phyloP scores from a whole-genome alignment of 768 basidiomycete species.

The Boletus sp. region DNA sequence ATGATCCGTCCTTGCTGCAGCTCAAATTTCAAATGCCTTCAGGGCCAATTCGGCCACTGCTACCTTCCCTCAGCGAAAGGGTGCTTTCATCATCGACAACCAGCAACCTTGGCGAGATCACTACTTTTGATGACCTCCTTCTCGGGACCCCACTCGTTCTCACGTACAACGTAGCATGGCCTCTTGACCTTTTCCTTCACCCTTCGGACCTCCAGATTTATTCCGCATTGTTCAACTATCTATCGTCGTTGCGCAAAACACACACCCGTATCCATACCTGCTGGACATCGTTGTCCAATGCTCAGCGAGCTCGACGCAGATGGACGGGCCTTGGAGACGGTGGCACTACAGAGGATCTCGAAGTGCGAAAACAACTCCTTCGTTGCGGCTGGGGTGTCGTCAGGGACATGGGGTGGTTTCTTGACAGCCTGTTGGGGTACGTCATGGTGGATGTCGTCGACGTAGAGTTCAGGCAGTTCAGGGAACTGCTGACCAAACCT shows the following conservation, averaged over 20 bases:
- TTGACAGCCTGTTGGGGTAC: constrained; percentile 80
- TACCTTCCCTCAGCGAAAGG: constrained; percentile 62
- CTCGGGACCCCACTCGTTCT: constrained; percentile 77
- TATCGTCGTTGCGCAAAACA: constrained; percentile 80
- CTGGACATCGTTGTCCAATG: constrained; percentile 84
- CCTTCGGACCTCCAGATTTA: constrained; percentile 73
- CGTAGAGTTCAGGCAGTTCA: constrained; percentile 73
- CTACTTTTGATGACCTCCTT: constrained; percentile 68
- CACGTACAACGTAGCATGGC: constrained; percentile 77
- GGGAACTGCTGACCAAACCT: constrained; percentile 47
- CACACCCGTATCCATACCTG: constrained; percentile 77
- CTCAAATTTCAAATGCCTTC: constrained; percentile 77
- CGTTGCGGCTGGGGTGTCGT: constrained; percentile 86
- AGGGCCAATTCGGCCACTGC: constrained; percentile 77
- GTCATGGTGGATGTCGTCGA: constrained; percentile 91
- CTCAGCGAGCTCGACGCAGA: constrained; percentile 77
- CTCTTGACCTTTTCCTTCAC: constrained; percentile 85
- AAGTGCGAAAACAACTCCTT: constrained; percentile 60
- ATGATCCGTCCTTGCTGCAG: constrained; percentile 72
- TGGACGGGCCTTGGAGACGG: constrained; percentile 91
- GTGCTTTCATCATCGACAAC: constrained; percentile 43
- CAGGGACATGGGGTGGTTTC: constrained; percentile 88
- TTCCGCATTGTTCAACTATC: constrained; percentile 74
- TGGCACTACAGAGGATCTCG: constrained; percentile 70
- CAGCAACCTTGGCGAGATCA: constrained; percentile 37